phyloP scores from a whole-genome alignment of 257 asterid species.

The Petunia secreta region DNA sequence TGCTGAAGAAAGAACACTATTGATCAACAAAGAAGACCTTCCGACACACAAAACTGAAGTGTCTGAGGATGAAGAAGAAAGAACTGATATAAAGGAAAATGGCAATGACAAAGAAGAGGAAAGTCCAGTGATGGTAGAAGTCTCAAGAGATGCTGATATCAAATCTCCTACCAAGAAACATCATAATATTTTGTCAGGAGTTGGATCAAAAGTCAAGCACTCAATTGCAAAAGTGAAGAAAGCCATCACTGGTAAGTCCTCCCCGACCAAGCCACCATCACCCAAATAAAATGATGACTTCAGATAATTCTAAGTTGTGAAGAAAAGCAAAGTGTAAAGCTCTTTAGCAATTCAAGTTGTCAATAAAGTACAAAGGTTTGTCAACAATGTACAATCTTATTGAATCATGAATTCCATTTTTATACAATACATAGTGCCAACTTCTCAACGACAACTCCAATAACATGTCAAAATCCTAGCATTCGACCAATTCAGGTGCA shows the following conservation, averaged over 20 bases:
- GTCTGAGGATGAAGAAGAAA: slow-evolving; percentile 39
- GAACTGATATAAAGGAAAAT: slow-evolving; percentile 42
- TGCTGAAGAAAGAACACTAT: slow-evolving; percentile 34
- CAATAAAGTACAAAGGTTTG: not conserved
- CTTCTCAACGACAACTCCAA: slow-evolving; percentile 2
- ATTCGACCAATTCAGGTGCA: not conserved
- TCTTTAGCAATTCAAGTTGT: slow-evolving; percentile 13
- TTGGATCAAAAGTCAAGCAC: slow-evolving; percentile 88
- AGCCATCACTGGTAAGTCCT: slow-evolving; percentile 76
- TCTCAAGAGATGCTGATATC: slow-evolving; percentile 51
- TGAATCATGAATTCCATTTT: not conserved
- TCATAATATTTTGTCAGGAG: slow-evolving; percentile 77
- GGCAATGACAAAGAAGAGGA: slow-evolving; percentile 38
- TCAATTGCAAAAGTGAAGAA: slow-evolving; percentile 90
- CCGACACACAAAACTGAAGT: slow-evolving; percentile 36
- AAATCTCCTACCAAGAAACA: slow-evolving; percentile 71
- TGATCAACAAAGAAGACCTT: slow-evolving; percentile 34
- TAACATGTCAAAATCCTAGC: not conserved
- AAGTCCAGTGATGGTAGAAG: slow-evolving; percentile 61
- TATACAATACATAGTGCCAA: not conserved
- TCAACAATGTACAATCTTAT: slow-evolving; percentile 8
- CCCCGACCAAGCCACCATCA: slow-evolving; percentile 60
- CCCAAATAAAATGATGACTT: slow-evolving; percentile 41
- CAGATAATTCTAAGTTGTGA: not conserved
- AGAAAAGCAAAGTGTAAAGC: slow-evolving; percentile 18